A percentile compares a stretch with the other conserved stretches of the same genome.
These are phyloP conservation scores for Tieghemostelium lacteum DNA, from an alignment of 78 protist species.

Conservation along the genomic window DNA sequence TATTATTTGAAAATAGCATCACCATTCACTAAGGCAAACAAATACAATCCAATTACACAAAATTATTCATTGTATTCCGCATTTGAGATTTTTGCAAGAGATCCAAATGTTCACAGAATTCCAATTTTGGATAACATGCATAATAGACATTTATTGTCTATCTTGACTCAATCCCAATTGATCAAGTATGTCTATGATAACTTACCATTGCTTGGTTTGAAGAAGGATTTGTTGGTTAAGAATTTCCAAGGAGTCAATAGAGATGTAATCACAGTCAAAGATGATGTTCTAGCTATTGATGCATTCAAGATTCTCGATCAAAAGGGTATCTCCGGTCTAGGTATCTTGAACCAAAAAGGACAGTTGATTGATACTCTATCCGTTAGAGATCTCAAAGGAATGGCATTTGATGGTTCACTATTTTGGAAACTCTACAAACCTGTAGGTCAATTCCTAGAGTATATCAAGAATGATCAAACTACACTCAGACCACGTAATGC, in stretches of 20 bases:
- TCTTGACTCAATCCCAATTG: constrained; percentile 60
- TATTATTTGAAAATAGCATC: background rate
- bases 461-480: constrained; percentile 24
- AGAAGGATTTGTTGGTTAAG: constrained; percentile 55
- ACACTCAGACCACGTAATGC: constrained; percentile 49
- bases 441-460: constrained; percentile 39
- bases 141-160: constrained; percentile 55
- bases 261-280: background rate
- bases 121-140: constrained; percentile 51
- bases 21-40: constrained; percentile 36
- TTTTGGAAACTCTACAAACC: constrained; percentile 68
- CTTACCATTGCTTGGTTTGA: constrained; percentile 25
- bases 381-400: constrained; percentile 60
- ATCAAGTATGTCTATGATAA: constrained; percentile 53
- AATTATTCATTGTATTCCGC: constrained; percentile 51
- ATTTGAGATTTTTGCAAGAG: constrained; percentile 63
- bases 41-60: constrained; percentile 53
- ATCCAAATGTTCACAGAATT: constrained; percentile 65
- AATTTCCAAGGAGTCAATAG: constrained; percentile 28
- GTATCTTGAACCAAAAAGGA: constrained; percentile 32
- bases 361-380: constrained; percentile 34
- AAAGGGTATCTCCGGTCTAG: constrained; percentile 60
- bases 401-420: constrained; percentile 45
- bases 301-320: constrained; percentile 65
- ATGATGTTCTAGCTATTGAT: constrained; percentile 34